Evolutionary conservation across 768 basidiomycete genomes (phyloP).

Genomic region (Suillus spraguei): DNA sequence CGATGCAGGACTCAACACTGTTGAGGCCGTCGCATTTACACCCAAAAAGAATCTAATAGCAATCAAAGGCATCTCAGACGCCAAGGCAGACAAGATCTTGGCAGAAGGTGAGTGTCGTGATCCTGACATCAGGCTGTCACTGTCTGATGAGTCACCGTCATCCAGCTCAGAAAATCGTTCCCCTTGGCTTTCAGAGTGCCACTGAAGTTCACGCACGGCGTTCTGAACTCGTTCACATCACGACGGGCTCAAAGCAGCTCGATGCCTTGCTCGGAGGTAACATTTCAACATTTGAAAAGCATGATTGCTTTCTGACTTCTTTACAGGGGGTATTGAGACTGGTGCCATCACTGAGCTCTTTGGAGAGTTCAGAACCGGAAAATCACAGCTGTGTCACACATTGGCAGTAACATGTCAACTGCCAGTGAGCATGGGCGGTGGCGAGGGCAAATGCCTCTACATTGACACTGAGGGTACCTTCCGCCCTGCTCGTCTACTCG

Average conservation of each 20-base stretch:
- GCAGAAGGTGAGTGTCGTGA: conserved; percentile 66
- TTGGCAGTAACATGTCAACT: conserved; percentile 98
- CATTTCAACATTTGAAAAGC: conserved; percentile 11
- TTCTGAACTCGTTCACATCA: conserved; percentile 94
- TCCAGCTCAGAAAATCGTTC: conserved; percentile 92
- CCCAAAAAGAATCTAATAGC: conserved; percentile 89
- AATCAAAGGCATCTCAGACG: conserved; percentile 96
- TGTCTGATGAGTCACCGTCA: conserved; percentile 13
- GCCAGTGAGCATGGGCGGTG: conserved; percentile 96
- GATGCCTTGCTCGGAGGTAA: conserved; percentile 93
- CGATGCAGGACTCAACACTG: conserved; percentile 90
- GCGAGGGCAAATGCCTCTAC: conserved; percentile 98
- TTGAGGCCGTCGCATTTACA: conserved; percentile 95
- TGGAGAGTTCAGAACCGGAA: conserved; percentile 98
- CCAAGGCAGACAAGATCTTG: conserved; percentile 96
- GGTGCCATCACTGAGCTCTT: conserved; percentile 98
- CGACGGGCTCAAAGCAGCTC: conserved; percentile 94
- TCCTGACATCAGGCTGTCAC: conserved; percentile 11
- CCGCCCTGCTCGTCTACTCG: conserved; percentile 91
- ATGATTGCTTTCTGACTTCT: conserved; percentile 17
- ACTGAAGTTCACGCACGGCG: conserved; percentile 96
- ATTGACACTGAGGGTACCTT: conserved; percentile 99
- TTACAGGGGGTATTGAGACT: conserved; percentile 90
- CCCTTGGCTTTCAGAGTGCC: conserved; percentile 96
- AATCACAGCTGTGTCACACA: conserved; percentile 97